A percentile compares a stretch with the other conserved stretches of the same genome.
Evolutionary conservation across 495 filamentous ascomycete species (phyloP).

Genomic region (Talaromyces ruber): DNA sequence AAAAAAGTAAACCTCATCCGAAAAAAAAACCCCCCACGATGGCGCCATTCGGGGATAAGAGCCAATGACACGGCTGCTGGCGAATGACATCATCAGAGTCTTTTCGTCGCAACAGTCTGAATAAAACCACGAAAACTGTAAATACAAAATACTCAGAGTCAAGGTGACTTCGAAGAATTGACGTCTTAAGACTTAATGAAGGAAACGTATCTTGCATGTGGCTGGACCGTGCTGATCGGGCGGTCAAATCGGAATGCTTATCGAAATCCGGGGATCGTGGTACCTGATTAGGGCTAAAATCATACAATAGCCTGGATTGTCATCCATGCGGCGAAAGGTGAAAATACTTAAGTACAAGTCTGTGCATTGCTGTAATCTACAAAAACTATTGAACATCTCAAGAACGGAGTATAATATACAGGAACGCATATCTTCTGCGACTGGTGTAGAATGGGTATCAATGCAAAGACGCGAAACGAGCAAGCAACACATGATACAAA

Average conservation of each 20-base stretch:
- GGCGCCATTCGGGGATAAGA: neutral
- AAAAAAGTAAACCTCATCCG: neutral
- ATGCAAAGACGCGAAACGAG: neutral
- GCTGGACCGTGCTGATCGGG: neutral
- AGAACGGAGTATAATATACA: neutral
- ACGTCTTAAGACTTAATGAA: neutral
- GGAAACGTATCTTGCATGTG: neutral
- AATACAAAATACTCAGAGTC: neutral
- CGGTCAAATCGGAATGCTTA: neutral
- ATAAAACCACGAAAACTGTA: neutral
- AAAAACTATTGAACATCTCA: neutral
- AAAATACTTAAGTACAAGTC: neutral
- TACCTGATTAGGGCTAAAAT: neutral
- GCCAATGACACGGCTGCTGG: neutral
- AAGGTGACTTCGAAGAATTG: neutral
- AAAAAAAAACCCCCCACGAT: constrained; percentile 1
- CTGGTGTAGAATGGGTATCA: constrained; percentile 2
- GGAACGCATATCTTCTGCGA: neutral
- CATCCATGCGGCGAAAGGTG: neutral
- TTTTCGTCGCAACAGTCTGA: neutral
- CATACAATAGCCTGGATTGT: neutral
- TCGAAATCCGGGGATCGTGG: neutral
- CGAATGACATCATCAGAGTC: neutral
- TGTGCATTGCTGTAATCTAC: neutral
- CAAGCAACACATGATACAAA: neutral